Percentiles rank a stretch among this genome's conserved stretches.
Conservation (phyloP, 192 early-diverging fungal species). For the Mortierella antarctica region DNA sequence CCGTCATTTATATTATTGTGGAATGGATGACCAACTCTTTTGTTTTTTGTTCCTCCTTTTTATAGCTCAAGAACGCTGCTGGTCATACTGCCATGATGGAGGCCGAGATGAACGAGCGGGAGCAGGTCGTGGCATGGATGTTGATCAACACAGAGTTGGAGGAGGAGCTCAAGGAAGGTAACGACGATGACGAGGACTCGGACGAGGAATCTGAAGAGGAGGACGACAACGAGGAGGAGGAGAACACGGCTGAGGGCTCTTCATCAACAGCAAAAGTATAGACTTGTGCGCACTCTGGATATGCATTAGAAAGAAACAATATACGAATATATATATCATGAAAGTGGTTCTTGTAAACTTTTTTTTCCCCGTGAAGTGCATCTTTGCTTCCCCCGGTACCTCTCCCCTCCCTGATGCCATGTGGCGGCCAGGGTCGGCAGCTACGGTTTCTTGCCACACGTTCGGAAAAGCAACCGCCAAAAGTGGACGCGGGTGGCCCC, state of each 20-base stretch:
- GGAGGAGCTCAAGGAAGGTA: constrained; percentile 48
- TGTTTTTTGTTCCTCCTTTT: not conserved
- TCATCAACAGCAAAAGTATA: constrained; percentile 31
- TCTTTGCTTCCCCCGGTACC: no score
- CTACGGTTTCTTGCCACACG: no score
- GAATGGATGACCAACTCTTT: not conserved
- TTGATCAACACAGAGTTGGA: constrained; percentile 62
- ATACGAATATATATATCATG: no score
- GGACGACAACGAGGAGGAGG: constrained; percentile 25
- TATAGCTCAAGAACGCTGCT: constrained; percentile 61
- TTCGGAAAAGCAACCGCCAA: no score
- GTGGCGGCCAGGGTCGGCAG: no score
- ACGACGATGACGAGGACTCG: constrained; percentile 52
- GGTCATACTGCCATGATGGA: constrained; percentile 61
- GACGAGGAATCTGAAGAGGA: constrained; percentile 20
- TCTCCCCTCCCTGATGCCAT: no score
- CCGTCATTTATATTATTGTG: not conserved
- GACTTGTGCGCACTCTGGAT: not conserved
- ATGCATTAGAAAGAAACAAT: not conserved
- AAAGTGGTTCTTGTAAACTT: no score
- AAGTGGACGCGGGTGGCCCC: no score
- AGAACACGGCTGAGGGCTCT: constrained; percentile 17
- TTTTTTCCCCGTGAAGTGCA: no score
- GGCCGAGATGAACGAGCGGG: constrained; percentile 59
- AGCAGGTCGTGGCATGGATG: constrained; percentile 64